Evolutionary conservation across 2,329 filamentous ascomycete species (phyloP), one percentile per base, ranked within the genome.

Genomic region (Fusarium acutatum): DNA sequence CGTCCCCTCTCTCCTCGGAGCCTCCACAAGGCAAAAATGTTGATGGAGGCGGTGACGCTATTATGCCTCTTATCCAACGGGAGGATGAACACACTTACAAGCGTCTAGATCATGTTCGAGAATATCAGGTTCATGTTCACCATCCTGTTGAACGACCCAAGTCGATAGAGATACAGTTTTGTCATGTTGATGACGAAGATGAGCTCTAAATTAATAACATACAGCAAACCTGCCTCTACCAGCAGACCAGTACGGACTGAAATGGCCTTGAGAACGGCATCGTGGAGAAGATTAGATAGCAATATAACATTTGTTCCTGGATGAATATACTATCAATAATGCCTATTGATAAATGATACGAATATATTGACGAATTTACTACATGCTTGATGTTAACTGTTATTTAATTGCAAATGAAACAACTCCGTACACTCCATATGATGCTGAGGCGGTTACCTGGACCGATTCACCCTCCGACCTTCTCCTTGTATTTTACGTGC

Each of bases 371-470:
- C 43, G 46, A 63, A 44, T 46, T 30, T 68, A 66, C 50, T 69
- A 53, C 35, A 58, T 69, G 65, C 52, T 59, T 44, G 46, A 69
- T 74, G 58, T 50, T 52, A 63, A 67, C 57, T 73, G 71, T 64
- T 74, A 68, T 54, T 63, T 68, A 61, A 71, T 49, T 67, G 24
- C 44, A 59, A 67, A 61, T 40, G 43, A 57, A 28, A 61, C 53
- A 64, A 74, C 71, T 68, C 69, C 60, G 49, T 70, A 64, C 63
- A 67, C 69, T 52, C 58, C 56, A 66, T 62, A 47, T 62, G 54
- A 56, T 67, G 43, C 62, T 57, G 43, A 57, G 44, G n/a, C 43
- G 52, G 63, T 56, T 50, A 60, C 56, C 26, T 65, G 58, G 62
- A 38, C 52, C 40, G 26, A 24, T 54, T 35, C 58, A 58, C 64